A percentile compares a stretch with the other conserved stretches of the same genome.
These are phyloP conservation scores for Penicillium thymicola DNA, from an alignment of 2,329 filamentous ascomycete species.

Conservation along the genomic window DNA sequence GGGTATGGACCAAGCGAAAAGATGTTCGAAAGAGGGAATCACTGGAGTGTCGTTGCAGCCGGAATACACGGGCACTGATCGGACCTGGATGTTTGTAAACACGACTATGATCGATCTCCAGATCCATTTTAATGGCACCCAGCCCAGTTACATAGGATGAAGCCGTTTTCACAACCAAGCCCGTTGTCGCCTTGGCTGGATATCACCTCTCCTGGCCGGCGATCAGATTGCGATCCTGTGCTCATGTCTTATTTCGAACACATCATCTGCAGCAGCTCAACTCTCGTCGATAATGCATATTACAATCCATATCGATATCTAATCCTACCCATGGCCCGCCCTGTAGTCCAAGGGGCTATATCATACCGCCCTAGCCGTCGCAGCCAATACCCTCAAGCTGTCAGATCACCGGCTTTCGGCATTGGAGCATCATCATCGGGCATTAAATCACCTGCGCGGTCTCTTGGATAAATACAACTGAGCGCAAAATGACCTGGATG, in stretches of 20 bases:
- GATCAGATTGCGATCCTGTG: slow-evolving; percentile 13
- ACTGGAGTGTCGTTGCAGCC: background rate
- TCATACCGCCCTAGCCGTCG: slow-evolving; percentile 27
- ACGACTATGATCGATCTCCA: slow-evolving; percentile 11
- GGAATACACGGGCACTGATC: background rate
- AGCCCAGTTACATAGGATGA: background rate
- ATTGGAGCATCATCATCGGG: slow-evolving; percentile 21
- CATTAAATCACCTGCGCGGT: slow-evolving; percentile 8
- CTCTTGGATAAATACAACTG: slow-evolving; percentile 7
- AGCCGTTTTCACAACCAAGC: background rate
- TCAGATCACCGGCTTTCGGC: slow-evolving; percentile 21
- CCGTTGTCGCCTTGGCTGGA: slow-evolving; percentile 5
- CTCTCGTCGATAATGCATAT: slow-evolving; percentile 25
- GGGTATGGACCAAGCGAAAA: slow-evolving; percentile 24
- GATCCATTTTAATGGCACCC: slow-evolving; percentile 8
- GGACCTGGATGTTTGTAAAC: slow-evolving; percentile 14
- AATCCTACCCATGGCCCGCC: slow-evolving; percentile 28
- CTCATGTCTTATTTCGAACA: slow-evolving; percentile 27
- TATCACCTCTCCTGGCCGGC: background rate
- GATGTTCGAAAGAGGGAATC: background rate
- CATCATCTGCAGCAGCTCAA: slow-evolving; percentile 28
- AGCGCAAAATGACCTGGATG: slow-evolving; percentile 21
- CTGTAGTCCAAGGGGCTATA: slow-evolving; percentile 26
- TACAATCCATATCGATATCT: slow-evolving; percentile 31
- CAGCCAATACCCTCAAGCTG: slow-evolving; percentile 25